Conservation (phyloP, 2,329 filamentous ascomycete genomes). For the Dryadomyces quercus-mongolicae region DNA sequence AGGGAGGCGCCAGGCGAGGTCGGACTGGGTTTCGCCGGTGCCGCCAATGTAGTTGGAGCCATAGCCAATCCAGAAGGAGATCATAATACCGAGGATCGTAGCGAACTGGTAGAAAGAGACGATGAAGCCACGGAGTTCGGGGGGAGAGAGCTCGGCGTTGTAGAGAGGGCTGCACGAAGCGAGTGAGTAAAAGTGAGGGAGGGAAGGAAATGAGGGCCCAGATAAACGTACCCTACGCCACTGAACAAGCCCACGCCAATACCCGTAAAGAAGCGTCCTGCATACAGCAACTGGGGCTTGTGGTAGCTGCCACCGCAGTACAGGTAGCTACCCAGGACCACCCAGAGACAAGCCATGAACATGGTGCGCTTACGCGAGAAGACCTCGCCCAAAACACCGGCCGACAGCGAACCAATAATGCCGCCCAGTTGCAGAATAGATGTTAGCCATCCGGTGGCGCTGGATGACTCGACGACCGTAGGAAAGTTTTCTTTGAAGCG, state of each 20-base stretch:
- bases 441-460: conserved; percentile 37
- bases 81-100: conserved; percentile 44
- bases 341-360: conserved; percentile 34
- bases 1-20: conserved; percentile 31
- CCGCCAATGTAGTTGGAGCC: conserved; percentile 35
- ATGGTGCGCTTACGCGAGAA: conserved; percentile 40
- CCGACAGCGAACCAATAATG: conserved; percentile 32
- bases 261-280: conserved; percentile 36
- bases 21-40: conserved; percentile 26
- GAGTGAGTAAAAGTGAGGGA: background rate
- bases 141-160: conserved; percentile 42
- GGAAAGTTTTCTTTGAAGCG: conserved; percentile 37
- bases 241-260: conserved; percentile 35
- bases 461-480: conserved; percentile 29
- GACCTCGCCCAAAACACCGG: conserved; percentile 35
- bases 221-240: conserved; percentile 20
- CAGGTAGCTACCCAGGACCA: conserved; percentile 30
- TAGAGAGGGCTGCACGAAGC: conserved; percentile 25
- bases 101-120: conserved; percentile 54
- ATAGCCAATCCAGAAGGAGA: conserved; percentile 35
- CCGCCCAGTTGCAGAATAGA: conserved; percentile 37
- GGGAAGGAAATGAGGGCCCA: background rate
- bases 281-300: conserved; percentile 29
- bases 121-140: conserved; percentile 54
- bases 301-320: conserved; percentile 25